Evolutionary conservation across 83 land plant genomes (phyloP).

Genomic region (Isoetes engelmannii): DNA sequence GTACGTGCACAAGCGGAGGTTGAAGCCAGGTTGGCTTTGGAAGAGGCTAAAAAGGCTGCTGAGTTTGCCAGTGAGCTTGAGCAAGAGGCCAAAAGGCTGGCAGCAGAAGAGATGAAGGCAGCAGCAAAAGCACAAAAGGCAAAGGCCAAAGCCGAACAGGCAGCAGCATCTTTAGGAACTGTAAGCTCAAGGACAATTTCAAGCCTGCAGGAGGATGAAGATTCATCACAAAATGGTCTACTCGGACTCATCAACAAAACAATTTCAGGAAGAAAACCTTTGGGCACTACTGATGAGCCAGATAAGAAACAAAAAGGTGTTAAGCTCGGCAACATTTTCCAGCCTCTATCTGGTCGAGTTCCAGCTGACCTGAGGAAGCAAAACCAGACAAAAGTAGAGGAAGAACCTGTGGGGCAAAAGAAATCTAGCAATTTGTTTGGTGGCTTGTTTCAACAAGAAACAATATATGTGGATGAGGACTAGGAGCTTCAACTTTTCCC

Average conservation of each 20-base stretch:
- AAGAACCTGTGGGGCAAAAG: neutral
- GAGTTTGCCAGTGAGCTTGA: conserved; percentile 25
- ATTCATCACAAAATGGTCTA: no score
- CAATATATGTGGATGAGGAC: conserved; percentile 80
- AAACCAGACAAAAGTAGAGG: neutral
- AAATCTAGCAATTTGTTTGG: conserved; percentile 41
- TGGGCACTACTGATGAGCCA: conserved; percentile 27
- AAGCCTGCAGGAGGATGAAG: no score
- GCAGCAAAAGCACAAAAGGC: conserved; percentile 22
- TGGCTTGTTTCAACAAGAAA: conserved; percentile 73
- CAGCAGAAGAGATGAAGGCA: conserved; percentile 18
- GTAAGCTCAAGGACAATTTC: neutral
- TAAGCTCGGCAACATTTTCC: no score
- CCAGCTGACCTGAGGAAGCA: no score
- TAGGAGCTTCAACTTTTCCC: conserved; percentile 3
- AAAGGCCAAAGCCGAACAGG: conserved; percentile 10
- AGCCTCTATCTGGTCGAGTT: no score
- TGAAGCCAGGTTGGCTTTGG: conserved; percentile 25
- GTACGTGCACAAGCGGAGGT: conserved; percentile 27
- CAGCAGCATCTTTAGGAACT: neutral
- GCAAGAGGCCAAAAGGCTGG: conserved; percentile 30
- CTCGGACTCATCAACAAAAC: no score
- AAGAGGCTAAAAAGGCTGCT: conserved; percentile 37
- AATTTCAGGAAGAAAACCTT: no score
- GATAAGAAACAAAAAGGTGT: conserved; percentile 15